These are phyloP conservation scores for Vitis rotundifolia DNA, from an alignment of 164 flowering plant species.

Conservation along the genomic window DNA sequence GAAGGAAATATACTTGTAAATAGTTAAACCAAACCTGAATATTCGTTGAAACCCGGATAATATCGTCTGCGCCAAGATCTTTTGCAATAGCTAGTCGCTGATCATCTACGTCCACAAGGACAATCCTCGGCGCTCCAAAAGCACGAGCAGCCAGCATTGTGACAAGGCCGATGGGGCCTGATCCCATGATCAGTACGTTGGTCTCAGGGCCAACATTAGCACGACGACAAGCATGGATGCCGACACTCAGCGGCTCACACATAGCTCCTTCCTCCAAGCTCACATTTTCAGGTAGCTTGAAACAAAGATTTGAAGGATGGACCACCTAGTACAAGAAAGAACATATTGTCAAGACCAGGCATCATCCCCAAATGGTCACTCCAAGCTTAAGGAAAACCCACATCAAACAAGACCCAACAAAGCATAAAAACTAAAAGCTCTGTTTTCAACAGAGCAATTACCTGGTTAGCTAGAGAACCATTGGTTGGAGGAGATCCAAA, in stretches of 20 bases:
- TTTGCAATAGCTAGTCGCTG: slow-evolving; percentile 68
- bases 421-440: too few species aligned
- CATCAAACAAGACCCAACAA: too few species aligned
- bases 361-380: too few species aligned
- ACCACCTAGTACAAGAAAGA: slow-evolving; percentile 47
- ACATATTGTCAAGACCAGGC: neutral
- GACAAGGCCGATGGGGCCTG: slow-evolving; percentile 78
- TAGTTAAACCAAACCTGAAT: slow-evolving; percentile 38
- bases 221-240: slow-evolving; percentile 78
- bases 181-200: slow-evolving; percentile 70
- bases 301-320: slow-evolving; percentile 77
- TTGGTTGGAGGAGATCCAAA: slow-evolving; percentile 78
- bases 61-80: slow-evolving; percentile 62
- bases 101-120: slow-evolving; percentile 66
- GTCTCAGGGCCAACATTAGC: slow-evolving; percentile 68
- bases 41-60: slow-evolving; percentile 55
- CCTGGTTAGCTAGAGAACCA: slow-evolving; percentile 85
- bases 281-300: slow-evolving; percentile 74
- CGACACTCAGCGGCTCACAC: slow-evolving; percentile 92
- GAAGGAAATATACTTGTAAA: neutral
- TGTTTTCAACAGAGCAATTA: slow-evolving; percentile 1
- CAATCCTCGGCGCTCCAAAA: slow-evolving; percentile 66
- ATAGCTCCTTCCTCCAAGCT: slow-evolving; percentile 95
- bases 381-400: too few species aligned
- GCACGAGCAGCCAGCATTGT: slow-evolving; percentile 77